A percentile compares a stretch with the other conserved stretches of the same genome.
Evolutionary conservation across 208 protist genomes (phyloP).

Genomic region (Tritrichomonas musculus): DNA sequence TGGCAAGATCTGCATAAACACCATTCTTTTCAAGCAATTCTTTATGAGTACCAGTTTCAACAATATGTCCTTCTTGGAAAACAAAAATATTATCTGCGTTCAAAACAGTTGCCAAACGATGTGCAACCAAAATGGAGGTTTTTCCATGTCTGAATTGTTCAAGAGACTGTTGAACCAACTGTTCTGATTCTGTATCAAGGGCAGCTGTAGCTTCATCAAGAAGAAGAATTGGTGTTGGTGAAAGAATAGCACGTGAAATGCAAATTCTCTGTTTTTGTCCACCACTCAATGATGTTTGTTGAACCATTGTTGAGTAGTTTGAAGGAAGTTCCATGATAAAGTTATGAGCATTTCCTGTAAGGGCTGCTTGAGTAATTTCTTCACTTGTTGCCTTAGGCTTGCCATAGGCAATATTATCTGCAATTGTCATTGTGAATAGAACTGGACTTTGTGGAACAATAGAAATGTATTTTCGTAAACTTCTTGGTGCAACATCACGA

Average conservation of each 20-base stretch:
- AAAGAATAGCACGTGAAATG: not conserved
- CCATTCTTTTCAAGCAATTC: not conserved
- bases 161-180: slow-evolving; percentile 66
- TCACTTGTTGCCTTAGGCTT: slow-evolving; percentile 33
- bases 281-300: no score
- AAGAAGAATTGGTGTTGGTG: slow-evolving; percentile 36
- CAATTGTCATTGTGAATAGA: slow-evolving; percentile 49
- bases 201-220: slow-evolving; percentile 67
- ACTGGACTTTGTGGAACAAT: no score
- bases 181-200: slow-evolving; percentile 71
- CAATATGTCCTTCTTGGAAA: slow-evolving; percentile 45
- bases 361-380: slow-evolving; percentile 47
- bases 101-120: slow-evolving; percentile 70
- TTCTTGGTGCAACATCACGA: not conserved
- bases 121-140: slow-evolving; percentile 76
- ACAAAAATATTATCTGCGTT: slow-evolving; percentile 54
- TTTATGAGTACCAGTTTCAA: slow-evolving; percentile 50
- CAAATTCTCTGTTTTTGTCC: no score
- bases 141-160: slow-evolving; percentile 63
- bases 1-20: not conserved
- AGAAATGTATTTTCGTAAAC: not conserved
- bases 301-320: not conserved
- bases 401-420: slow-evolving; percentile 54
- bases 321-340: not conserved
- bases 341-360: slow-evolving; percentile 33